Base-by-base conservation (phyloP, 192 early-diverging fungal species). In the Rhizophagus clarus region DNA sequence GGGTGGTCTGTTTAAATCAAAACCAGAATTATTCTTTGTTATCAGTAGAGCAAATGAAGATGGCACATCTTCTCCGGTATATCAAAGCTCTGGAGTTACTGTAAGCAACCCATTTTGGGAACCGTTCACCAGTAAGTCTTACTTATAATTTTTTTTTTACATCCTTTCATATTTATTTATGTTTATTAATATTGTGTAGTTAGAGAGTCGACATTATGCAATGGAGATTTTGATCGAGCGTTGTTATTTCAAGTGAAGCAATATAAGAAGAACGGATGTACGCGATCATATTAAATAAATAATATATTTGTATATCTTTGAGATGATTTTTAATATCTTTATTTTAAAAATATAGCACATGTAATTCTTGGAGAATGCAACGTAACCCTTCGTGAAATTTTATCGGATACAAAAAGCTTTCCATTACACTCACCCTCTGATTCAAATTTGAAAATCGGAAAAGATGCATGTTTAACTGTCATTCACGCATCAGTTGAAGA, bases 31-130 rank as follows among this genome's bases (percentile, higher is more conserved):
- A 5, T 82, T 74, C 67, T 68, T 84, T 12, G 72, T 82, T 3
- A 82, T 89, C 15, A 76, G 84, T 67, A 80, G 88, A 14, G 82
- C 73, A 49, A 82, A 82, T 67, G 82, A 83, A 24, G 56, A 85
- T 72, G 32, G 61, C 31, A 84, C 79, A 3, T 86, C 81, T 51
- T 83, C 79, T 22, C 80, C 84, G 17, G 82, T 88, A 15, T 85
- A 81, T 79, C 61, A 80, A 76, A 71, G 76, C 26, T 28, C 82
- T 29, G 9, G 26, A 9, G 32, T 81, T 1, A 5, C 71, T 34
- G 42, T 60, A 11, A 51, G 56, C 28, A 79, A 79, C 61, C 84
- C 82, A 17, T 64, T 70, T 28, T 85, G 82, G 82, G 72, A 74
- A 26, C 34, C 45, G 1, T 85, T 85, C 47, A 66, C 60, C 1